Evolutionary conservation across 2,329 filamentous ascomycete genomes (phyloP), one percentile per base, ranked within the genome.

Genomic region (Ophioceras dolichostomum): DNA sequence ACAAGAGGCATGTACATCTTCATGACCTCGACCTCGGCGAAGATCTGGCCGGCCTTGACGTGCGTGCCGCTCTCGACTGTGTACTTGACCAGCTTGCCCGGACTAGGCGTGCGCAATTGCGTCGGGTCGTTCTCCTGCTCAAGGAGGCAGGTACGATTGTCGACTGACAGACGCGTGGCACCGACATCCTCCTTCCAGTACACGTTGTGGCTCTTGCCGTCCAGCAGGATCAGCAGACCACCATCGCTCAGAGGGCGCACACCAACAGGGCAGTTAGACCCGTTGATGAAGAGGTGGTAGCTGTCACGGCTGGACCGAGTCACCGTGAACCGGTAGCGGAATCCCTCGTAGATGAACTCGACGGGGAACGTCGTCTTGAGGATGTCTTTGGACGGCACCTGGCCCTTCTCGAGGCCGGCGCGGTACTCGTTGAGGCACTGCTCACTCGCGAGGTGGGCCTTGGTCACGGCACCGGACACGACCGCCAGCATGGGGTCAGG

Each of bases 1-100:
- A 98, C 74, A 39, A 98, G 72, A 53, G 91, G 91, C 91, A 98
- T 98, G 73, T 96, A 96, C 91, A 98, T 98, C 74, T 98, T 98
- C 91, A 98, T 98, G 62, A 98, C 91, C 64, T 98, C 91, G 29
- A 98, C 89, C 61, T 98, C 91, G 39, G 91, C 91, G 54, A 87
- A 98, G 24, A 89, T 70, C 60, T 96, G 84, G 40, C 89, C 89
- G 49, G 93, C 86, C 60, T 77, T 81, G 60, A 98, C 78, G 58
- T 98, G 91, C 49, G 87, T 74, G 43, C 91, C 91, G 53, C 94
- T 96, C 60, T 95, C 91, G 2, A 98, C 84, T 2, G 86, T 83
- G 62, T 91, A 98, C 66, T 94, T 95, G 65, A 98, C 89, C 26
- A 98, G 80, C 69, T 98, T 98, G 59, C 91, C 91, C 33, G 91